These are phyloP conservation scores for Sclerotiophoma versabilis DNA, from an alignment of 2,329 filamentous ascomycete species.

Conservation along the genomic window DNA sequence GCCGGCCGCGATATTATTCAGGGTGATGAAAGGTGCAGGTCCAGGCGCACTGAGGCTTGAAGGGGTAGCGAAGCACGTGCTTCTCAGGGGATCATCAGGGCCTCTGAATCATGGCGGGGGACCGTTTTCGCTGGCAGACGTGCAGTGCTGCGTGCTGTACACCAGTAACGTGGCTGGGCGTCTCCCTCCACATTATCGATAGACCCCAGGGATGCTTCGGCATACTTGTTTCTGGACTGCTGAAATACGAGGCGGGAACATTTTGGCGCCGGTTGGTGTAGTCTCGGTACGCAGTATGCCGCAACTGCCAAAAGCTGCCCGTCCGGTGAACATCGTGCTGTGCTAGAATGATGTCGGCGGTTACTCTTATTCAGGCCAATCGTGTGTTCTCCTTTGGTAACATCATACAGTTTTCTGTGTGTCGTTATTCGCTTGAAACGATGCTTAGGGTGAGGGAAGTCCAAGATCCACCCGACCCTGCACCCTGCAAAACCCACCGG, in stretches of 20 bases:
- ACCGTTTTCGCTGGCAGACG: not conserved
- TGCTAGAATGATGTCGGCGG: not conserved
- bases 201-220: not conserved
- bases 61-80: constrained; percentile 7
- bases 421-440: not conserved
- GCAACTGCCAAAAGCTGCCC: not conserved
- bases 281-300: not conserved
- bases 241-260: not conserved
- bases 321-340: constrained; percentile 1
- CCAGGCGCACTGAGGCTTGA: not conserved
- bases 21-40: constrained; percentile 4
- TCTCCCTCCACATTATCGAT: not conserved
- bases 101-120: not conserved
- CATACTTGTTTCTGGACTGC: not conserved
- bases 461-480: no score
- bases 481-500: no score
- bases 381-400: not conserved
- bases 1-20: constrained; percentile 13
- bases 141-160: not conserved
- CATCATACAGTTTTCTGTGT: not conserved
- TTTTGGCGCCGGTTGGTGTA: not conserved
- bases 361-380: not conserved
- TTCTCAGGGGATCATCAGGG: constrained; percentile 9
- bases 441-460: no score
- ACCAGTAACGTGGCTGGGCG: not conserved